These are phyloP conservation scores for Penicillium polonicum DNA, from an alignment of 2,329 filamentous ascomycete species.

Conservation along the genomic window DNA sequence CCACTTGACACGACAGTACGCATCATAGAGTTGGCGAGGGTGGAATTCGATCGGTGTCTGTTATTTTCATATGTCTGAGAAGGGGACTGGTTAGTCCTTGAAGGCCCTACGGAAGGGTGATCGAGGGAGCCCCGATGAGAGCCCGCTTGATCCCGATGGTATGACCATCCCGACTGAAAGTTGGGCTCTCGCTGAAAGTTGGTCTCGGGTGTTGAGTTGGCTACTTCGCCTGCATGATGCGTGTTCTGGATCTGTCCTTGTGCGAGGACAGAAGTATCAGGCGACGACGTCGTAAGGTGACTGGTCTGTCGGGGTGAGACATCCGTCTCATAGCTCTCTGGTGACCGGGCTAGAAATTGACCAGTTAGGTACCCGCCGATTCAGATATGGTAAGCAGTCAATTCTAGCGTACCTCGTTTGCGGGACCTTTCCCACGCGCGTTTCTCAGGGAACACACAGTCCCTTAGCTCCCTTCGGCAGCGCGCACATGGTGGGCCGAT, in stretches of 20 bases:
- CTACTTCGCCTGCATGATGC: not conserved
- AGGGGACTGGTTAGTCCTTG: constrained; percentile 4
- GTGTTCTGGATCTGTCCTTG: not conserved
- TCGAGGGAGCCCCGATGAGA: constrained; percentile 12
- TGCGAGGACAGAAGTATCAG: not conserved
- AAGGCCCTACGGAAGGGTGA: not conserved
- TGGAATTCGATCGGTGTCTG: constrained; percentile 31
- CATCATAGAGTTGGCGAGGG: constrained; percentile 41
- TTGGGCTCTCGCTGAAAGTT: not conserved
- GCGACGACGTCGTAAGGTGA: not conserved
- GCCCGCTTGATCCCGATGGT: constrained; percentile 4
- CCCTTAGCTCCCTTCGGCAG: constrained; percentile 52
- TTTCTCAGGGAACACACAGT: constrained; percentile 50
- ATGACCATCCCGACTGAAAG: constrained; percentile 2
- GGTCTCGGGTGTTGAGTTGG: not conserved
- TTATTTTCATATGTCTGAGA: constrained; percentile 17
- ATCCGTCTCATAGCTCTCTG: constrained; percentile 11
- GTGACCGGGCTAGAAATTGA: constrained; percentile 16
- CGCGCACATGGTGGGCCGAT: constrained; percentile 47
- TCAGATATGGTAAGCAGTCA: not conserved
- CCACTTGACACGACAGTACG: constrained; percentile 52
- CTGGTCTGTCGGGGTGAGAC: constrained; percentile 4
- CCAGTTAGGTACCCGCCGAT: constrained; percentile 10
- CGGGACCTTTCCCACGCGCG: constrained; percentile 42
- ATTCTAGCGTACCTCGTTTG: constrained; percentile 31